Base-by-base conservation (phyloP, 805 yeast genomes). In the Brettanomyces nanus region DNA sequence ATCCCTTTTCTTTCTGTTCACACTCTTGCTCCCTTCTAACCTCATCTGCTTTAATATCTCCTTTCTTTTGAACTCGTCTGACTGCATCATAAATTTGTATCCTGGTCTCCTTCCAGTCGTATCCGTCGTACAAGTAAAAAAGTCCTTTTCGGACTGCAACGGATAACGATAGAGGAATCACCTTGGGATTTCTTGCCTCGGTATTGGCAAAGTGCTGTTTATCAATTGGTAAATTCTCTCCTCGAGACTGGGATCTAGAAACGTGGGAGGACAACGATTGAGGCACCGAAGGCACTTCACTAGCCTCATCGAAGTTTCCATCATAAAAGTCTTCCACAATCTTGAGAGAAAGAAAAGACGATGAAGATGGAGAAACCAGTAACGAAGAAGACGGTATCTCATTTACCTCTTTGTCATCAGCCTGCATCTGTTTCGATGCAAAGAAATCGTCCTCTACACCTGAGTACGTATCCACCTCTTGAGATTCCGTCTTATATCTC, bases 91-190 rank as follows among this genome's bases (percentile, higher is more conserved):
- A 63, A 21, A 92, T 79, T 0, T 78, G 66, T 19, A 65, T 66
- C 40, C 95, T 69, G 0, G 97, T 86, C 31, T 75, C 73, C 39
- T 71, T 72, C 94, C 97, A 87, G 49, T 92, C 97, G 53, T 80
- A 92, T 0, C 99, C 99, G 61, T 92, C 98, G 54, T 73, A 78
- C 15, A 90, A 59, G 36, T 66, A 72, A 2, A 82, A 49, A 1
- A 49, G 52, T 0, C 65, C 57, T 34, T 67, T 68, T 2, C 68
- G 53, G 4, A 69, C 50, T 31, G 63, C 62, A 1, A 70, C 32
- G 18, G 48, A 45, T 1, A 65, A 29, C 2, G 46, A 37, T 39
- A 63, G 26, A 9, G 68, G 68, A 17, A 51, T 48, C 1, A 52
- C 39, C 5, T 38, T 38, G 5, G 33, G 33, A 17, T 3, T 29